A percentile compares a stretch with the other conserved stretches of the same genome.
Conservation (phyloP, 345 rosid species). For the Lepidium sativum region DNA sequence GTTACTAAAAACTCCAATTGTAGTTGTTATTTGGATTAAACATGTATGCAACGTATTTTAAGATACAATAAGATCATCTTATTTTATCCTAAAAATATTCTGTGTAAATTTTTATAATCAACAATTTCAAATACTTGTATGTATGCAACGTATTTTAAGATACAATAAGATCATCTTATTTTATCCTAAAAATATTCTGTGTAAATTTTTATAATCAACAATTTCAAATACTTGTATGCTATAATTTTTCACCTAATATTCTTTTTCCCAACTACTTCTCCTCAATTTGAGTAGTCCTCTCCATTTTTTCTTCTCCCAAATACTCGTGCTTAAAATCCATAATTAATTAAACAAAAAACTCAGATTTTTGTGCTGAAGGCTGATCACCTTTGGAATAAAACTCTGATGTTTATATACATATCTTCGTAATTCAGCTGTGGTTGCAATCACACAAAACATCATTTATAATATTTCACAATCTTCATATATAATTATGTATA, state of each 20-base stretch:
- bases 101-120: too few species aligned
- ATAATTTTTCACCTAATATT: background rate
- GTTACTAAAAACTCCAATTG: background rate
- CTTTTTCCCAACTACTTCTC: background rate
- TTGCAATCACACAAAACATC: slow-evolving; percentile 1
- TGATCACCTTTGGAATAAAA: slow-evolving; percentile 4
- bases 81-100: too few species aligned
- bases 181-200: too few species aligned
- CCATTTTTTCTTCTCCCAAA: background rate
- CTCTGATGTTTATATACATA: slow-evolving; percentile 10
- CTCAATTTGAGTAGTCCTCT: background rate
- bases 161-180: too few species aligned
- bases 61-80: too few species aligned
- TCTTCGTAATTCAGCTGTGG: background rate
- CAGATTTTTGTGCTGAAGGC: background rate
- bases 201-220: too few species aligned
- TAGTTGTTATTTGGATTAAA: background rate
- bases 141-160: too few species aligned
- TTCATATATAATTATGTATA: background rate
- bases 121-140: too few species aligned
- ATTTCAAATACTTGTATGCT: too few species aligned
- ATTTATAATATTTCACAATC: slow-evolving; percentile 1
- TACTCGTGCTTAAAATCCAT: background rate
- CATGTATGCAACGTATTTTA: too few species aligned
- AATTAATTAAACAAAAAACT: too few species aligned